phyloP scores from a whole-genome alignment of 2,329 filamentous ascomycete species.

The Pleurostoma richardsiae region DNA sequence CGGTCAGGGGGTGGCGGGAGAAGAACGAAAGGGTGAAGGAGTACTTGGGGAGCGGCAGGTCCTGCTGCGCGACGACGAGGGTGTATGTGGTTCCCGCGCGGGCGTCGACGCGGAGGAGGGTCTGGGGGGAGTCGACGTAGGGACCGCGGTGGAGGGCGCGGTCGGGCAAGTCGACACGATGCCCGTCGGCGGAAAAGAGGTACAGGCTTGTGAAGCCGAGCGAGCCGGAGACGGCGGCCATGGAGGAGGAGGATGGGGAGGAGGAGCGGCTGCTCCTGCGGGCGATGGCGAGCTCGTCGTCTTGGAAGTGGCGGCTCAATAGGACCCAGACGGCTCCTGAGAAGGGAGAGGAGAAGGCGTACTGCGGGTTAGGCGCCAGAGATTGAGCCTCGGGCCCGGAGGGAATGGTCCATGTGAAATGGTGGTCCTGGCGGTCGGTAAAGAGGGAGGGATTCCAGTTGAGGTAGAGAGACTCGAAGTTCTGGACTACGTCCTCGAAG shows the following conservation, averaged over 20 bases:
- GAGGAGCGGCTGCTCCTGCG: conserved; percentile 29
- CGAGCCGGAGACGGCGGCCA: conserved; percentile 42
- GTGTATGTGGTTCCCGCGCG: conserved; percentile 38
- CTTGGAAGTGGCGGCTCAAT: conserved; percentile 79
- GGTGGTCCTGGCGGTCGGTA: conserved; percentile 74
- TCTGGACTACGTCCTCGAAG: conserved; percentile 78
- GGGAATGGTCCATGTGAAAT: conserved; percentile 75
- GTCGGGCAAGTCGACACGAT: conserved; percentile 69
- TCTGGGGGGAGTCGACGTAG: conserved; percentile 94
- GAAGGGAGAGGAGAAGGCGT: conserved; percentile 55
- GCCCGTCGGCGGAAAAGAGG: conserved; percentile 60
- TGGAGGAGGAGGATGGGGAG: conserved; percentile 20
- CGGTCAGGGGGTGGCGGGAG: conserved; percentile 55
- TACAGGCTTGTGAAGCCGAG: conserved; percentile 86
- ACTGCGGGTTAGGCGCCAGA: conserved; percentile 65
- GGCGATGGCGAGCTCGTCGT: conserved; percentile 54
- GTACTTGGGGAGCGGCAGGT: conserved; percentile 67
- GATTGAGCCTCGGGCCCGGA: conserved; percentile 43
- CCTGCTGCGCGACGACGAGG: conserved; percentile 71
- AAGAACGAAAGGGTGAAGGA: conserved; percentile 86
- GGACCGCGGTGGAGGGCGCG: conserved; percentile 68
- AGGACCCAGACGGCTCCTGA: conserved; percentile 75
- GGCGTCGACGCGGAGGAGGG: conserved; percentile 68
- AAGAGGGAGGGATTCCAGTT: conserved; percentile 96
- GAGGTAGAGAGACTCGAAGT: conserved; percentile 93